phyloP scores from a whole-genome alignment of 2,329 filamentous ascomycete species.

The Talaromyces sp. region DNA sequence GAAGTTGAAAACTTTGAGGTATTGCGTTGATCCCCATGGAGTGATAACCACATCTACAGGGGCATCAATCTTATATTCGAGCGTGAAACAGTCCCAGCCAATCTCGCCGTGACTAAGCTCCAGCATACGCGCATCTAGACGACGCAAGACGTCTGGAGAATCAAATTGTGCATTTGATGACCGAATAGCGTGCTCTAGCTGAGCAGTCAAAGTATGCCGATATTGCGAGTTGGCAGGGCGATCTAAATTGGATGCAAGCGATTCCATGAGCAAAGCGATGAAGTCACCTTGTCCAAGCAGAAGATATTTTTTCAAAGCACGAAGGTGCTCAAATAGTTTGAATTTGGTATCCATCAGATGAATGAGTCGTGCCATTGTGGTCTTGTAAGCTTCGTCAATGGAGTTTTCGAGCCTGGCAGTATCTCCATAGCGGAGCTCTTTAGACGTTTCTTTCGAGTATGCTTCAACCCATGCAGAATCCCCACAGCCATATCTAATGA shows the following conservation, averaged over 20 bases:
- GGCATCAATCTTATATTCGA: constrained; percentile 97
- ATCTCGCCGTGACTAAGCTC: constrained; percentile 95
- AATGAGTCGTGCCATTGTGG: constrained; percentile 92
- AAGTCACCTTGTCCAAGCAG: constrained; percentile 95
- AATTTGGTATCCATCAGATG: constrained; percentile 94
- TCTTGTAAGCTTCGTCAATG: constrained; percentile 96
- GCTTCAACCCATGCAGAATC: constrained; percentile 93
- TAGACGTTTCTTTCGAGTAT: constrained; percentile 88
- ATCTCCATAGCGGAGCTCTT: constrained; percentile 87
- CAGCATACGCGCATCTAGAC: constrained; percentile 95
- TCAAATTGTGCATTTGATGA: constrained; percentile 97
- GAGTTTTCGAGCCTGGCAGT: constrained; percentile 85
- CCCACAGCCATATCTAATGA: constrained; percentile 91
- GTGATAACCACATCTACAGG: constrained; percentile 96
- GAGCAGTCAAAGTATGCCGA: constrained; percentile 92
- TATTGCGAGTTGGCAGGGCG: constrained; percentile 96
- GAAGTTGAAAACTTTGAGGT: constrained; percentile 98
- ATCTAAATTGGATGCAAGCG: constrained; percentile 84
- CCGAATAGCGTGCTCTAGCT: constrained; percentile 93
- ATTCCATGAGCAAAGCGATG: constrained; percentile 95
- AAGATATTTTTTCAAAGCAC: constrained; percentile 89
- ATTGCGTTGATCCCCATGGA: constrained; percentile 90
- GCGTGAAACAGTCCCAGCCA: constrained; percentile 97
- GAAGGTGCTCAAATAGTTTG: constrained; percentile 85
- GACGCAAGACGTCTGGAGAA: constrained; percentile 79